Percentiles rank a stretch among this genome's conserved stretches.
phyloP scores from a whole-genome alignment of 345 rosid species.

The Eucalyptus polyanthemos region DNA sequence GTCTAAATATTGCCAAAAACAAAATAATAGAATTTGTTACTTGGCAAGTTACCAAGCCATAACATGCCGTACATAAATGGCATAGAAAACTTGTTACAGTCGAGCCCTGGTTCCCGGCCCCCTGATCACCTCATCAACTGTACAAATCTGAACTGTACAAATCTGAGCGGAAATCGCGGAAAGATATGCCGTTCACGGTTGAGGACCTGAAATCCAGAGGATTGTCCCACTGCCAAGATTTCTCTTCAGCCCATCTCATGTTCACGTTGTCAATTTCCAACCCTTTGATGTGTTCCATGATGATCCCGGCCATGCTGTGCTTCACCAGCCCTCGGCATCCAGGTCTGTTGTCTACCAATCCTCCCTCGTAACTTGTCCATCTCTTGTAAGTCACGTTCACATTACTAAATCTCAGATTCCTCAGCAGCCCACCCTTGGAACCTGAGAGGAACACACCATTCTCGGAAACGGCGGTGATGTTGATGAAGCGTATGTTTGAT shows the following conservation, averaged over 20 bases:
- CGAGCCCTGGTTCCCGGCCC: not conserved
- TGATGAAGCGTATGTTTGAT: slow-evolving; percentile 50
- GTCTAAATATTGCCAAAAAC: accelerated
- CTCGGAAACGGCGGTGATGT: slow-evolving; percentile 59
- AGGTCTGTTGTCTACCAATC: slow-evolving; percentile 75
- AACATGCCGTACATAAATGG: not conserved
- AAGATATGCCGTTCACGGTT: slow-evolving; percentile 59
- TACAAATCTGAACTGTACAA: slow-evolving; percentile 25
- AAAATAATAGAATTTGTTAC: too few relatives aligned
- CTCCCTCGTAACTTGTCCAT: slow-evolving; percentile 54
- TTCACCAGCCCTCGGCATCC: slow-evolving; percentile 79
- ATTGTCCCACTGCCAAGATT: slow-evolving; percentile 39
- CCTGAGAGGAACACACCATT: slow-evolving; percentile 86
- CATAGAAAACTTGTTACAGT: not conserved
- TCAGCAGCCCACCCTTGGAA: slow-evolving; percentile 42
- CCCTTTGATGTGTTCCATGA: slow-evolving; percentile 82
- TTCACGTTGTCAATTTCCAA: slow-evolving; percentile 60
- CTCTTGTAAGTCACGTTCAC: slow-evolving; percentile 50
- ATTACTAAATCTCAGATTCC: slow-evolving; percentile 54
- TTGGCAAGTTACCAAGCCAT: too few relatives aligned
- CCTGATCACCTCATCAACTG: not conserved
- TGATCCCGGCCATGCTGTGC: slow-evolving; percentile 63
- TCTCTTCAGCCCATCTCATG: slow-evolving; percentile 50
- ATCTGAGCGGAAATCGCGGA: slow-evolving; percentile 52
- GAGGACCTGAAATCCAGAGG: slow-evolving; percentile 77